Evolutionary conservation across 1,139 yeast species (phyloP), one percentile per base, ranked within the genome.

Genomic region (Meyerozyma carpophila): DNA sequence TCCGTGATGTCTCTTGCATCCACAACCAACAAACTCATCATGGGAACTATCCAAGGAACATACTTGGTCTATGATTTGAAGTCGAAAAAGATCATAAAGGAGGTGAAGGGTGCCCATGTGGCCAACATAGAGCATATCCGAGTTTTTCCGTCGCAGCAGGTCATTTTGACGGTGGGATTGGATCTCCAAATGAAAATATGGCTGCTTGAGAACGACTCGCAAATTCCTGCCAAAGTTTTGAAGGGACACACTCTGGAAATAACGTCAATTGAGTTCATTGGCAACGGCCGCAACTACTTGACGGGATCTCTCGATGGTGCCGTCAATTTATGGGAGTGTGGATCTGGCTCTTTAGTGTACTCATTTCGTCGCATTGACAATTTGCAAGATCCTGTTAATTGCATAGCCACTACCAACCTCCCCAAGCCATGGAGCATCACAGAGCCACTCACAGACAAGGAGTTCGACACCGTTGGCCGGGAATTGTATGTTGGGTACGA

Each of bases 281-380:
- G 81, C 0, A 61, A 77, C 16, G 94, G 94, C 1, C 63, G 93
- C 31, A 84, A 85, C 53, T 66, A 86, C 47, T 49, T 83, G 25
- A 73, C 78, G 2, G 66, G 77, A 3, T 71, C 79, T 9, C 44
- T 50, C 5, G 85, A 81, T 54, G 85, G 86, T 0, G 57, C 75
- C 0, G 66, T 82, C 1, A 66, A 64, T 39, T 54, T 86, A 36
- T 85, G 89, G 90, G 93, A 86, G 52, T 77, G 86, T 54, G 83
- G 86, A 0, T 57, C 75, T 2, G 87, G 82, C 0, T 44, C 57
- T 16, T 56, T 62, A 2, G 56, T 83, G 8, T 61, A 72, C 48
- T 59, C 63, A 3, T 69, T 80, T 42, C 43, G 46, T 2, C 59
- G 77, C 43, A 52, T 58, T 2, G 63, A 62, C 29, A 58, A 67